phyloP scores from a whole-genome alignment of 1,284 basidiomycete genomes.

The Cerrena zonata region DNA sequence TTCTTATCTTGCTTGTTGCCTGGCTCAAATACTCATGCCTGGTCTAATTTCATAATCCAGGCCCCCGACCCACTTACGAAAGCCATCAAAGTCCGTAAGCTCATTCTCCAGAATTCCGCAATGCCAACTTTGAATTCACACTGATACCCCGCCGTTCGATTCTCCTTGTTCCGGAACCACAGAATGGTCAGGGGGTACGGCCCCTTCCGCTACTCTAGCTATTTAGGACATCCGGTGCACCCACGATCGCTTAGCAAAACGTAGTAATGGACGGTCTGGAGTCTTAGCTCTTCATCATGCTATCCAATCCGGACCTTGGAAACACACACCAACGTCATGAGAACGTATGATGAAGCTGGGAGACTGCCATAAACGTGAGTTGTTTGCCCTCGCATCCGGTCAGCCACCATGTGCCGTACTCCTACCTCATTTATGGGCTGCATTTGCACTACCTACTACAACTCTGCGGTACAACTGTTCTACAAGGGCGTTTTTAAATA shows the following conservation, averaged over 20 bases:
- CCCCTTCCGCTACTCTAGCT: background rate
- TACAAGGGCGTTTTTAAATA: conserved; percentile 4
- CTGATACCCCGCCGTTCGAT: background rate
- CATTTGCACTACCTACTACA: background rate
- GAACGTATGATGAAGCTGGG: conserved; percentile 1
- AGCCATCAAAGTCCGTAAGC: background rate
- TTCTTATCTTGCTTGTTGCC: background rate
- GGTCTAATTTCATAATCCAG: background rate
- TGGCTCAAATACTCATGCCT: background rate
- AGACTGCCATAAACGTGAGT: background rate
- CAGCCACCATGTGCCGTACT: background rate
- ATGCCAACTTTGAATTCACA: background rate
- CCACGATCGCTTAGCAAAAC: too few relatives aligned
- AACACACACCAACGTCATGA: background rate
- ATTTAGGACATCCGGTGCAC: background rate
- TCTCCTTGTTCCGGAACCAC: background rate
- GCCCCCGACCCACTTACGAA: too few relatives aligned
- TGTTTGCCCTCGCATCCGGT: background rate
- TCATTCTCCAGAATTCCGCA: background rate
- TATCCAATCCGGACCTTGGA: background rate
- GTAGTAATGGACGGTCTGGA: background rate
- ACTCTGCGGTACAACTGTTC: background rate
- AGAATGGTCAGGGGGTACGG: background rate
- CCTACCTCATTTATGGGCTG: background rate
- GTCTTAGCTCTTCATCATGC: background rate